Evolutionary conservation across 106 monocot species (phyloP).

Genomic region (Vanilla planifolia): DNA sequence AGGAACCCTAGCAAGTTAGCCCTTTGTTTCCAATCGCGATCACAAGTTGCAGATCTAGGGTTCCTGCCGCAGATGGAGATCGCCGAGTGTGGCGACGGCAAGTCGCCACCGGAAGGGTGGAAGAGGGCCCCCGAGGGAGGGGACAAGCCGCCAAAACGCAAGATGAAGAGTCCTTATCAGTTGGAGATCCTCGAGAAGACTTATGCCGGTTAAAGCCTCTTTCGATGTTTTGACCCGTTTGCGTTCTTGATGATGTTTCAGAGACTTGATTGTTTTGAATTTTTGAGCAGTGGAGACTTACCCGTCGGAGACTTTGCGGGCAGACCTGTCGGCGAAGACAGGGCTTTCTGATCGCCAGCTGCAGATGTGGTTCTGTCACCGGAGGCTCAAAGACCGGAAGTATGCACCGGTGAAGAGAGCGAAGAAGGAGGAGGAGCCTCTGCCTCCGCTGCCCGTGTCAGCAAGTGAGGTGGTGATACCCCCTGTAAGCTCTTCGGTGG

Average conservation of each 20-base stretch:
- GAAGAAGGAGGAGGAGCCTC: conserved; percentile 29
- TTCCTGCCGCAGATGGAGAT: conserved; percentile 11
- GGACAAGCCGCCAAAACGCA: conserved; percentile 59
- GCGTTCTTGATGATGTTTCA: conserved; percentile 11
- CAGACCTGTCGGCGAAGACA: conserved; percentile 78
- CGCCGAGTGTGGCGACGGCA: conserved; percentile 15
- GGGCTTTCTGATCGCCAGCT: conserved; percentile 88
- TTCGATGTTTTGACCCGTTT: not conserved
- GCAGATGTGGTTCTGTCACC: conserved; percentile 99
- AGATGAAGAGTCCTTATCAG: conserved; percentile 98
- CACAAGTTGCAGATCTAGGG: conserved; percentile 7
- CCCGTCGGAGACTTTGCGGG: conserved; percentile 65
- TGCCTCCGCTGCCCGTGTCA: not conserved
- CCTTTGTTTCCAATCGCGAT: not conserved
- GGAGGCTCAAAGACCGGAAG: conserved; percentile 89
- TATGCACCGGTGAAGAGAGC: conserved; percentile 23
- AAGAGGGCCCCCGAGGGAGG: conserved; percentile 21
- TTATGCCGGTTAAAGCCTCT: conserved; percentile 53
- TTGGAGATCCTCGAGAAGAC: conserved; percentile 93
- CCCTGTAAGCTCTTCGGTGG: conserved; percentile 6
- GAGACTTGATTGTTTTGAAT: conserved; percentile 3
- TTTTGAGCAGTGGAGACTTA: conserved; percentile 62
- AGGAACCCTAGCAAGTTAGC: conserved; percentile 5
- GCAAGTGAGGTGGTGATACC: conserved; percentile 4
- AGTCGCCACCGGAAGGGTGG: conserved; percentile 26